A percentile compares a stretch with the other conserved stretches of the same genome.
Conservation (phyloP, 2,329 filamentous ascomycete genomes). For the Colletotrichum lindemuthianum region DNA sequence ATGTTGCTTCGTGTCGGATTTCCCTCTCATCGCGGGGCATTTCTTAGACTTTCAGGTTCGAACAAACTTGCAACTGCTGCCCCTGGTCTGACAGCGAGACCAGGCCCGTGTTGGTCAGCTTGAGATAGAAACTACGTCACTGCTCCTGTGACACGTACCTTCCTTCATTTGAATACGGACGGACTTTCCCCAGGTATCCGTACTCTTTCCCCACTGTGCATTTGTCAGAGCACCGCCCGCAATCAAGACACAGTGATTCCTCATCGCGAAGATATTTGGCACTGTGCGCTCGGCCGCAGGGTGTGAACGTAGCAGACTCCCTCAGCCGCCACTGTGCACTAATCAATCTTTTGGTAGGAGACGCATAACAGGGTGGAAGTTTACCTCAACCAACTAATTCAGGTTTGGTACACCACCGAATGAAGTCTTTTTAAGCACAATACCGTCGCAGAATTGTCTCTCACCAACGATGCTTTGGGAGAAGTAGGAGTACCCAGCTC, state of each 20-base stretch:
- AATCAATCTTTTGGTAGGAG: no score
- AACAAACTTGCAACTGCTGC: slow-evolving; percentile 8
- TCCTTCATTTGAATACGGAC: slow-evolving; percentile 4
- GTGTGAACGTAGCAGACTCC: background rate
- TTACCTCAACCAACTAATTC: no score
- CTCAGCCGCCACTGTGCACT: background rate
- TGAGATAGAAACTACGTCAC: slow-evolving; percentile 23
- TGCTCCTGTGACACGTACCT: background rate
- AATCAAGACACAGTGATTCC: slow-evolving; percentile 4
- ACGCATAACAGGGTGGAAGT: no score
- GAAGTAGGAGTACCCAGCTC: no score
- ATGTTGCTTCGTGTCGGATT: background rate
- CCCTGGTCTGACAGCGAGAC: slow-evolving; percentile 10
- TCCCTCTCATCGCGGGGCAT: slow-evolving; percentile 5
- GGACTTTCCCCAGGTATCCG: slow-evolving; percentile 30
- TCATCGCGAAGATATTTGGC: fast-evolving
- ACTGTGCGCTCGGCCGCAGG: background rate
- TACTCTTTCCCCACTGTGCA: slow-evolving; percentile 27
- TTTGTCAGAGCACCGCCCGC: slow-evolving; percentile 5
- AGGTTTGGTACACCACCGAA: no score
- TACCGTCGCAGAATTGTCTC: slow-evolving; percentile 28
- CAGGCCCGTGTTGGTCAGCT: slow-evolving; percentile 8
- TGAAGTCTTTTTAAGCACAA: no score
- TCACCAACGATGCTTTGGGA: slow-evolving; percentile 18
- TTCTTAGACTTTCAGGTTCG: background rate